Evolutionary conservation across 768 basidiomycete genomes (phyloP), one percentile per base, ranked within the genome.

Genomic region (Auriscalpium microsporum): DNA sequence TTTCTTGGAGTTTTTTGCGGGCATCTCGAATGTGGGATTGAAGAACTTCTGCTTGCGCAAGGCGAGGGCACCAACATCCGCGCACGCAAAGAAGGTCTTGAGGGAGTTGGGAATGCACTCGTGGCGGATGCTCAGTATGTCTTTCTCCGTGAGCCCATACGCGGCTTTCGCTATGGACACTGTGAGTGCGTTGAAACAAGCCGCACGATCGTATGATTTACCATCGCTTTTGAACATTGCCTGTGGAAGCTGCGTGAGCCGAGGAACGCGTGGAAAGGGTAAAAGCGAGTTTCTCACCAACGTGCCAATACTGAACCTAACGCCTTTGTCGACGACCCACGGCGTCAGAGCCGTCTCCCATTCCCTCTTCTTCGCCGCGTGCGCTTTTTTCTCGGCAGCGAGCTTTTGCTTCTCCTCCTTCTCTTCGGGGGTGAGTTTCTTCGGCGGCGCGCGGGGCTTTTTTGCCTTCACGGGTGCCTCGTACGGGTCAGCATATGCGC

Each of bases 1-100:
- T 14, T 48, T 48, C 21, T 23, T 48, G 19, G n/a, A 10, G 47
- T 48, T 23, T 16, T 19, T 33, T 16, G 47, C 19, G 21, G 47
- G 47, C 19, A 48, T 33, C 17, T 10, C 47, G 47, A 48, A 48
- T 1, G 17, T 28, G 21, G 47, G 21, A 6, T 48, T 16, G 28
- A 48, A 13, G 10, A 48, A 48, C 47, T 48, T 48, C 17, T 48
- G n/a, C 50, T 51, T 51, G 13, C 35, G 23, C 19, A 37, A 35
- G 8, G 50, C 28, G 36, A 51, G 50, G 5, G 17, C 50, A 16
- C n/a, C 50, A 10, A 37, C 40, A n/a, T 17, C 9, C 35, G 17
- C 33, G 36, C 40, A 42, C 35, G 50, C 28, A 35, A 37, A 51
- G 50, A 51, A 51, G n/a, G 50, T 51, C n/a, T 51, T 51, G 50